These are phyloP conservation scores for Ganoderma sinense DNA, from an alignment of 1,284 basidiomycete species.

Conservation along the genomic window DNA sequence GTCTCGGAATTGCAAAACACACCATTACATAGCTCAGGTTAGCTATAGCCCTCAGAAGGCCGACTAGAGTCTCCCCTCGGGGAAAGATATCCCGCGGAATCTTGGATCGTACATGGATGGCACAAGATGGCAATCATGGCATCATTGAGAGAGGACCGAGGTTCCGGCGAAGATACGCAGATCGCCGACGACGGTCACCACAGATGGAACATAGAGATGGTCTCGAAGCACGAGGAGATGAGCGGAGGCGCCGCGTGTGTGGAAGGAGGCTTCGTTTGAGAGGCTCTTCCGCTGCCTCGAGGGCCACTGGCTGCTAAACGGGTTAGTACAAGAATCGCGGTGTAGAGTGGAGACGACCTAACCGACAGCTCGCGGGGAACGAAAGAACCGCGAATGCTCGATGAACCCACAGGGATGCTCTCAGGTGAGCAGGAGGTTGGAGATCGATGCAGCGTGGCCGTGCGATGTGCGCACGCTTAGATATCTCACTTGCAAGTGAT, in stretches of 20 bases:
- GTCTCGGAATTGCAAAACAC: neutral
- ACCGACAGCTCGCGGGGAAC: slow-evolving; percentile 19
- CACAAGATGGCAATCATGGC: slow-evolving; percentile 27
- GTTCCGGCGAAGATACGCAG: slow-evolving; percentile 24
- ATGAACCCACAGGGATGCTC: slow-evolving; percentile 6
- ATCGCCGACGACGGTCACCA: slow-evolving; percentile 18
- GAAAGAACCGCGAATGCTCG: slow-evolving; percentile 11
- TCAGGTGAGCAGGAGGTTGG: slow-evolving; percentile 23
- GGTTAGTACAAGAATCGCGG: slow-evolving; percentile 17
- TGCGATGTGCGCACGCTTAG: slow-evolving; percentile 16
- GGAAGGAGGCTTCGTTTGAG: slow-evolving; percentile 7
- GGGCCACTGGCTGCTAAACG: slow-evolving; percentile 3
- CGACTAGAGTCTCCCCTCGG: neutral
- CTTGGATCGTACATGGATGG: slow-evolving; percentile 11
- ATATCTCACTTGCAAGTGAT: neutral
- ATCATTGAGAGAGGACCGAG: slow-evolving; percentile 18
- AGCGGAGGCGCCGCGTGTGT: slow-evolving; percentile 6
- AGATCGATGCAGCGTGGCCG: slow-evolving; percentile 22
- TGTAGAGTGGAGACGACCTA: slow-evolving; percentile 10
- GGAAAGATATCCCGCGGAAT: neutral
- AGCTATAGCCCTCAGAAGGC: neutral
- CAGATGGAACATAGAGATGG: slow-evolving; percentile 1
- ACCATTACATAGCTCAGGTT: no score
- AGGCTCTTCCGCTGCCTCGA: slow-evolving; percentile 18
- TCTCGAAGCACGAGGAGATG: slow-evolving; percentile 9